These are phyloP conservation scores for Aureobasidium namibiae DNA, from an alignment of 2,329 filamentous ascomycete genomes.

Conservation along the genomic window DNA sequence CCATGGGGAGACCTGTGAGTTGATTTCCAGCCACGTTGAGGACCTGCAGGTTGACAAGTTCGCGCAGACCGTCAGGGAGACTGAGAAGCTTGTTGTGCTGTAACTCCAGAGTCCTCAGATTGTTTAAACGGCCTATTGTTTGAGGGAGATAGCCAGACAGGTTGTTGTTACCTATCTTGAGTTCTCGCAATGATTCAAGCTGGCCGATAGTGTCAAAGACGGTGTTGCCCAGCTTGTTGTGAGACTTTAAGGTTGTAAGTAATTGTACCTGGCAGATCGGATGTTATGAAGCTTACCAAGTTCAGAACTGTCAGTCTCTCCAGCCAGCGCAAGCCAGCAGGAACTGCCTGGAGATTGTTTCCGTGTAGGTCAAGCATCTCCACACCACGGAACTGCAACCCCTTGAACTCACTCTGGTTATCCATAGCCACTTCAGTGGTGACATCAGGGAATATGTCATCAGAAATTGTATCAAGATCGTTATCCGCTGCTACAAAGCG, in stretches of 20 bases:
- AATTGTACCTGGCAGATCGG: background rate
- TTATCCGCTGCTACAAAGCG: slow-evolving; percentile 85
- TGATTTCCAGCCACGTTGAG: slow-evolving; percentile 76
- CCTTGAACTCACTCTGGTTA: slow-evolving; percentile 54
- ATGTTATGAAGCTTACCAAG: slow-evolving; percentile 34
- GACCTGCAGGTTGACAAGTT: slow-evolving; percentile 60
- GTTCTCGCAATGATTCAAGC: slow-evolving; percentile 63
- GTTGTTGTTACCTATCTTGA: slow-evolving; percentile 73
- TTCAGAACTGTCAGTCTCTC: slow-evolving; percentile 72
- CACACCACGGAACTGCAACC: slow-evolving; percentile 72
- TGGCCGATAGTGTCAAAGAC: slow-evolving; percentile 66
- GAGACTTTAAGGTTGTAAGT: slow-evolving; percentile 46
- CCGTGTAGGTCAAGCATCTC: slow-evolving; percentile 80
- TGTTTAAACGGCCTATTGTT: slow-evolving; percentile 54
- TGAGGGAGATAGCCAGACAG: slow-evolving; percentile 60
- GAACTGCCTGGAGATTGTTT: slow-evolving; percentile 65
- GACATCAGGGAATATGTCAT: slow-evolving; percentile 70
- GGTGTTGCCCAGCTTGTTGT: slow-evolving; percentile 69
- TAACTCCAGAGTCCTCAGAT: slow-evolving; percentile 73
- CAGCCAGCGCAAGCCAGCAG: slow-evolving; percentile 66
- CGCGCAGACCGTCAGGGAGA: slow-evolving; percentile 59
- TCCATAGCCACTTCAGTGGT: slow-evolving; percentile 47
- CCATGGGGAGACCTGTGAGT: slow-evolving; percentile 63
- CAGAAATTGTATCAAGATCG: slow-evolving; percentile 65
- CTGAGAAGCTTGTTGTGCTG: slow-evolving; percentile 69